phyloP scores from a whole-genome alignment of 1,284 basidiomycete genomes.

The Xanthoconium separans region DNA sequence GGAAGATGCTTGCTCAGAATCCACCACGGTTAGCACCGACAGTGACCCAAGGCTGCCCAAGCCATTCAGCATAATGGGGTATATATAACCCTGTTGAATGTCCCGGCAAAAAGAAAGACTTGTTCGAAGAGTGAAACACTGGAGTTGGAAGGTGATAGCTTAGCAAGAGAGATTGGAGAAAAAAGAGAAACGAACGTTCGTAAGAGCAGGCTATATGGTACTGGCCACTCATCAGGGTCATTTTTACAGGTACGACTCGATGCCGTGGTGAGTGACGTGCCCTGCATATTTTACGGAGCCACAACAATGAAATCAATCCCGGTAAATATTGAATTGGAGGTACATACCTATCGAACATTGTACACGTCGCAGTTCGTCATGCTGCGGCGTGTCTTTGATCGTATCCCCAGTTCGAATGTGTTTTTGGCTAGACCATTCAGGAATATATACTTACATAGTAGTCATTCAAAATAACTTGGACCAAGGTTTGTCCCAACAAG shows the following conservation, averaged over 20 bases:
- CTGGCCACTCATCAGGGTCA: conserved; percentile 12
- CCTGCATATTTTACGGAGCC: conserved; percentile 2
- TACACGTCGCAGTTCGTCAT: background rate
- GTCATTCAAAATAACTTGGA: no score
- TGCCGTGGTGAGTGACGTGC: background rate
- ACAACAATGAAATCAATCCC: background rate
- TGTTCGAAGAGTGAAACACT: conserved; percentile 9
- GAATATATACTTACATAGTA: no score
- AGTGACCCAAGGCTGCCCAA: conserved; percentile 13
- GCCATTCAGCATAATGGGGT: conserved; percentile 16
- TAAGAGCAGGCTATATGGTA: conserved; percentile 7
- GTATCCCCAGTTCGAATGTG: background rate
- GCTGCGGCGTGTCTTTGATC: background rate
- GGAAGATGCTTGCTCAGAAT: conserved; percentile 3
- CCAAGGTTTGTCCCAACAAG: no score
- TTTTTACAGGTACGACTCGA: conserved; percentile 11
- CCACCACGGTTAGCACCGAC: conserved; percentile 14
- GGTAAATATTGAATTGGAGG: background rate
- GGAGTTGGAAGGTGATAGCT: conserved; percentile 13
- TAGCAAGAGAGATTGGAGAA: background rate
- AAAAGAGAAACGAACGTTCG: background rate
- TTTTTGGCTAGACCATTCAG: background rate
- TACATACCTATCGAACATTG: background rate
- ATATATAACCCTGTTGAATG: background rate
- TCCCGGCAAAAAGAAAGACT: background rate